These are phyloP conservation scores for Aegle marmelos DNA, from an alignment of 345 rosid genomes.

Conservation along the genomic window DNA sequence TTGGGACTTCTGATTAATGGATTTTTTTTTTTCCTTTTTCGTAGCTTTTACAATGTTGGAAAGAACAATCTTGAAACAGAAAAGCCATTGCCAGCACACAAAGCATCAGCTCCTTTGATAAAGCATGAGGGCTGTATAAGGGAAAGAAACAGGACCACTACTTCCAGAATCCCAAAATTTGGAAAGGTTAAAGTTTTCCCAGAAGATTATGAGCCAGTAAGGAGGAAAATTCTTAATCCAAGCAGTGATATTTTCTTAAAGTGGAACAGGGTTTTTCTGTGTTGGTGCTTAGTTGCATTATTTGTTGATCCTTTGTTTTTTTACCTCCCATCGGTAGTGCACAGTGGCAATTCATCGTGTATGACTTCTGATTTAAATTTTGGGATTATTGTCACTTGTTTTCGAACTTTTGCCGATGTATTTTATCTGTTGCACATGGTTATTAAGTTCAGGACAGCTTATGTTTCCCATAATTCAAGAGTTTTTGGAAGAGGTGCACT, in stretches of 20 bases:
- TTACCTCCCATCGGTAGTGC: conserved; percentile 59
- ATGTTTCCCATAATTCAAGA: conserved; percentile 68
- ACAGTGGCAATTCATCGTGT: conserved; percentile 45
- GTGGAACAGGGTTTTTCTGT: conserved; percentile 74
- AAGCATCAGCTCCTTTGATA: conserved; percentile 35
- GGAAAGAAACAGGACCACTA: conserved; percentile 14
- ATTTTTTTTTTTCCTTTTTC: conserved; percentile 10
- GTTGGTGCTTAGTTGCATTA: conserved; percentile 71
- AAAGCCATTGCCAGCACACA: conserved; percentile 43
- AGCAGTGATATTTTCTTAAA: conserved; percentile 53
- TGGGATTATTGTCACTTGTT: conserved; percentile 68
- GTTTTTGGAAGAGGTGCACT: conserved; percentile 86
- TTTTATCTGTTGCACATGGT: conserved; percentile 60
- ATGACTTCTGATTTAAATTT: conserved; percentile 56
- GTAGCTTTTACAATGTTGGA: conserved; percentile 51
- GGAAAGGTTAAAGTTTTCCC: conserved; percentile 59
- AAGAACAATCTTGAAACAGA: conserved; percentile 34
- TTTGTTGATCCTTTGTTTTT: conserved; percentile 86
- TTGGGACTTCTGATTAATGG: neutral
- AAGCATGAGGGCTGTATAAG: conserved; percentile 29
- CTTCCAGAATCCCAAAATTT: conserved; percentile 31
- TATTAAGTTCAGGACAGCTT: conserved; percentile 76
- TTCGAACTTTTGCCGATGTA: conserved; percentile 67
- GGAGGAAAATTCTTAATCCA: conserved; percentile 61
- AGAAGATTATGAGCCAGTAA: conserved; percentile 44